Evolutionary conservation across 768 basidiomycete genomes (phyloP).

Genomic region (Pholiota conissans): DNA sequence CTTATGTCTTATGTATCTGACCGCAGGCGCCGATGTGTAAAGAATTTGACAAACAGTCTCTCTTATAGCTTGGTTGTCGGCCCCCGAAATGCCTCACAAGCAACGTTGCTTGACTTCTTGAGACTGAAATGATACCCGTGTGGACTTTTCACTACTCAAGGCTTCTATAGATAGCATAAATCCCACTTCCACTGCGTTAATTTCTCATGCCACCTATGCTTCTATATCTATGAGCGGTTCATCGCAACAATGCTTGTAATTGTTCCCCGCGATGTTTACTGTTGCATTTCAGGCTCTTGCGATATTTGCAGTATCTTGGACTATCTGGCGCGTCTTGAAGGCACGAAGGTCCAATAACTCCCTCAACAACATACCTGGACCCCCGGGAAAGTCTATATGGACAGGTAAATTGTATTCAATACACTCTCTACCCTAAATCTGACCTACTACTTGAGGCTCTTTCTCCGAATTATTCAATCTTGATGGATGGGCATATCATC

Average conservation of each 20-base stretch:
- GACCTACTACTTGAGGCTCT: conserved; percentile 27
- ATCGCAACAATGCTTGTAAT: not conserved
- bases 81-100: not conserved
- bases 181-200: not conserved
- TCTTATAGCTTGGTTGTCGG: not conserved
- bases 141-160: not conserved
- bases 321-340: not conserved
- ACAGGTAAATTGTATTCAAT: conserved; percentile 24
- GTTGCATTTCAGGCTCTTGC: not conserved
- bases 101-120: not conserved
- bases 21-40: not conserved
- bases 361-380: conserved; percentile 37
- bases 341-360: not conserved
- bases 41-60: not conserved
- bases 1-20: no score
- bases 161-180: not conserved
- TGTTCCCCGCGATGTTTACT: not conserved
- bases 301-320: not conserved
- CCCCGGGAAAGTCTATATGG: conserved; percentile 29
- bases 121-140: not conserved
- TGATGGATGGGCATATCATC: conserved; percentile 38
- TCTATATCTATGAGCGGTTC: not conserved
- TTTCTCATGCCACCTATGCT: not conserved
- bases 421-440: not conserved
- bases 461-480: conserved; percentile 30